phyloP scores from a whole-genome alignment of 495 filamentous ascomycete species.

The Hyaloscypha hepaticicola region DNA sequence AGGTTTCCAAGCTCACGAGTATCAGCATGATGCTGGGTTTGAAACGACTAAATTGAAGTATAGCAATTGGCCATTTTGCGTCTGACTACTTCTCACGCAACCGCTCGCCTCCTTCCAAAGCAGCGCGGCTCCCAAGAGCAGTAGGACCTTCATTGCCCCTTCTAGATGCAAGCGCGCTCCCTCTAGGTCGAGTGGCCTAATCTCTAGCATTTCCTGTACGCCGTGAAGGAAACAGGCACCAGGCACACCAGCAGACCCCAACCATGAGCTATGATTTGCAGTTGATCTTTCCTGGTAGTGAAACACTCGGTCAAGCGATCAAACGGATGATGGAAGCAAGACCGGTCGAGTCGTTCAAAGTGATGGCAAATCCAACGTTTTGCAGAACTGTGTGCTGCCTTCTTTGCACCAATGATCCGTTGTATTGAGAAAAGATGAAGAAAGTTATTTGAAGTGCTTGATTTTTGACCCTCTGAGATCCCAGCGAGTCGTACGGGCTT shows the following conservation, averaged over 20 bases:
- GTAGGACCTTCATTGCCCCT: too few relatives aligned
- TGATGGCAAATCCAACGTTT: not conserved
- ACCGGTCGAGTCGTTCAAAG: not conserved
- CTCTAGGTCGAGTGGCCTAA: too few relatives aligned
- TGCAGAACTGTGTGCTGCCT: not conserved
- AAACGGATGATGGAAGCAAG: not conserved
- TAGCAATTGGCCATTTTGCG: too few relatives aligned
- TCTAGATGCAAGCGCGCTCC: too few relatives aligned
- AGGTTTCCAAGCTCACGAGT: too few relatives aligned
- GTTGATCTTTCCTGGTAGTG: not conserved
- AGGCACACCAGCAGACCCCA: not conserved
- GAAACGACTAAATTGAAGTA: too few relatives aligned
- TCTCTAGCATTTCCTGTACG: too few relatives aligned
- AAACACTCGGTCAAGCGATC: not conserved
- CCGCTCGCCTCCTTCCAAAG: too few relatives aligned
- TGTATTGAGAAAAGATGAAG: not conserved
- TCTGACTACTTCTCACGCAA: too few relatives aligned
- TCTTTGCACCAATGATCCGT: not conserved
- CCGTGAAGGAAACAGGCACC: too few relatives aligned
- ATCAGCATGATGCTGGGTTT: too few relatives aligned
- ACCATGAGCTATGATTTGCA: not conserved
- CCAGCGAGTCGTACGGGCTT: not conserved
- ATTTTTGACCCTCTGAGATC: not conserved
- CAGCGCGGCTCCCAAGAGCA: too few relatives aligned
- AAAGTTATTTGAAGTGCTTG: not conserved